phyloP scores from a whole-genome alignment of 495 filamentous ascomycete genomes.

The Xylaria cubensis region DNA sequence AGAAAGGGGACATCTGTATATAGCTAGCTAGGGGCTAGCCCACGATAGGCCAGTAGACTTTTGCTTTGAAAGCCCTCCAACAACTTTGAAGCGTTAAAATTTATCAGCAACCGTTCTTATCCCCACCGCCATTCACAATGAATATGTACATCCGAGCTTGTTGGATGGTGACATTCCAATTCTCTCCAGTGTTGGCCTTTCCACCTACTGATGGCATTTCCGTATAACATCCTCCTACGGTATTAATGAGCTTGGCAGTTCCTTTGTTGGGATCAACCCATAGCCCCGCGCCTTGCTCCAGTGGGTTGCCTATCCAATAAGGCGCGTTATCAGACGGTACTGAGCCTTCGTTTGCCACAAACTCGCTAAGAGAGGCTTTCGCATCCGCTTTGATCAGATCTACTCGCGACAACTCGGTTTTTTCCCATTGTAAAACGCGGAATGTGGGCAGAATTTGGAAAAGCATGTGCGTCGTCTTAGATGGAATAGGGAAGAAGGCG shows the following conservation, averaged over 20 bases:
- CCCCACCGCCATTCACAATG: neutral
- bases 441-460: slow-evolving; percentile 3
- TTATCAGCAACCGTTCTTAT: neutral
- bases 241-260: neutral
- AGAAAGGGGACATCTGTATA: no score
- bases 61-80: no score
- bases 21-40: no score
- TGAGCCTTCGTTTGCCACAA: neutral
- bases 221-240: neutral
- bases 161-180: neutral
- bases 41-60: no score
- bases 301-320: neutral
- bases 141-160: neutral
- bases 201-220: neutral
- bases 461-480: neutral
- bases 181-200: neutral
- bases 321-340: neutral
- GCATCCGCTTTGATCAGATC: neutral
- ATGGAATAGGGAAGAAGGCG: neutral
- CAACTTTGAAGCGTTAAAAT: neutral
- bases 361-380: neutral
- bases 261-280: neutral
- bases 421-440: neutral
- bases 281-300: neutral
- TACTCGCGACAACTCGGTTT: neutral